phyloP scores from a whole-genome alignment of 768 basidiomycete genomes.

The Goffeauzyma gilvescens region DNA sequence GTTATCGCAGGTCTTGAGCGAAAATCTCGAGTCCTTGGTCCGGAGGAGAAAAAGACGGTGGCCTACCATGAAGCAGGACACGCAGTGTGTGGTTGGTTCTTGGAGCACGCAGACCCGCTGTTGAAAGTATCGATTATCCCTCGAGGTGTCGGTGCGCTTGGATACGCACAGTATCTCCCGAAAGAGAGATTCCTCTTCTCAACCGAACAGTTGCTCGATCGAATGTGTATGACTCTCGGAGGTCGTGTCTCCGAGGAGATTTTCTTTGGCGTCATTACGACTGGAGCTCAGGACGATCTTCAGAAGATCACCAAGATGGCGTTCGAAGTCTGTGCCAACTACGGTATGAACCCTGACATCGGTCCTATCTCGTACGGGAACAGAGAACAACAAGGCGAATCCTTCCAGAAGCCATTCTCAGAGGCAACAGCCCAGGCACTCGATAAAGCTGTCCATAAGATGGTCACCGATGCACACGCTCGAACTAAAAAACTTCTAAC shows the following conservation, averaged over 20 bases:
- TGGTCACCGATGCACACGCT: conserved; percentile 73
- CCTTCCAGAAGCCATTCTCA: conserved; percentile 93
- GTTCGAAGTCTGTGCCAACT: conserved; percentile 75
- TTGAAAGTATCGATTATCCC: conserved; percentile 98
- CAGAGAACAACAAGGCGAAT: conserved; percentile 60
- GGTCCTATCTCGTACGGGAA: conserved; percentile 89
- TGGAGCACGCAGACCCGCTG: conserved; percentile 89
- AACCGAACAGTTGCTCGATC: conserved; percentile 79
- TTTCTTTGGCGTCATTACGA: conserved; percentile 85
- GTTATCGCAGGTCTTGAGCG: conserved; percentile 93
- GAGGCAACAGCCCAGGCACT: conserved; percentile 92
- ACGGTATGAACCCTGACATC: conserved; percentile 87
- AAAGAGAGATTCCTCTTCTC: conserved; percentile 90
- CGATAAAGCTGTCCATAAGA: conserved; percentile 72
- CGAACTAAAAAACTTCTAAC: conserved; percentile 66
- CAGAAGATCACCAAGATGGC: conserved; percentile 98
- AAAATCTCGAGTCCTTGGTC: conserved; percentile 78
- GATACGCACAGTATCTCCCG: conserved; percentile 92
- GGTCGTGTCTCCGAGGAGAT: conserved; percentile 97
- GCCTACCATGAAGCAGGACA: conserved; percentile 99
- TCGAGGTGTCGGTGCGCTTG: conserved; percentile 80
- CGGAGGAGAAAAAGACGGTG: conserved; percentile 94
- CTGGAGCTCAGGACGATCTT: conserved; percentile 93
- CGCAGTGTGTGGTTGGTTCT: conserved; percentile 94
- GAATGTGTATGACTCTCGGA: conserved; percentile 96